phyloP scores from a whole-genome alignment of 305 asterid species.

The Rubia peregrina region DNA sequence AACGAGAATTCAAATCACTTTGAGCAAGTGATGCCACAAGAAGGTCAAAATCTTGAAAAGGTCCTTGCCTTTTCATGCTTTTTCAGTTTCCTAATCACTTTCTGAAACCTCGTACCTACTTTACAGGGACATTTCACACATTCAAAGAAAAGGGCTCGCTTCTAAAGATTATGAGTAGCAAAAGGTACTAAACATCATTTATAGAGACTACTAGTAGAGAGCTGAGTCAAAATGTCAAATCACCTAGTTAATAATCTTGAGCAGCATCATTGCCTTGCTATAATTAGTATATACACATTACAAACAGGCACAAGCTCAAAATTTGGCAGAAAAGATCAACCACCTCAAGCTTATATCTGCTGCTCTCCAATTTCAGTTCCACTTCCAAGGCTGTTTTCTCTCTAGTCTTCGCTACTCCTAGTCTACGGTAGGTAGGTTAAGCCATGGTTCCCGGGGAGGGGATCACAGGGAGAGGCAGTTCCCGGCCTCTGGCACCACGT shows the following conservation, averaged over 20 bases:
- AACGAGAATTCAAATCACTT: no score
- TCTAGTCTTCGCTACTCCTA: not conserved
- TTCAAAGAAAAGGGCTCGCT: constrained; percentile 19
- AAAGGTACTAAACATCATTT: not conserved
- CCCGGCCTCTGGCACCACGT: constrained; percentile 38
- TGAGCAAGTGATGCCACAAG: no score
- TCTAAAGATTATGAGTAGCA: constrained; percentile 13
- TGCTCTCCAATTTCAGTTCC: constrained; percentile 19
- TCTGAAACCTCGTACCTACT: constrained; percentile 22
- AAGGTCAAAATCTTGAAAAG: constrained; percentile 6
- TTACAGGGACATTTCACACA: constrained; percentile 8
- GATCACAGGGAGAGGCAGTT: constrained; percentile 57
- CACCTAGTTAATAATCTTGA: constrained; percentile 21
- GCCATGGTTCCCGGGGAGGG: not conserved
- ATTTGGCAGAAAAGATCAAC: constrained; percentile 27
- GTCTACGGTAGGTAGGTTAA: not conserved
- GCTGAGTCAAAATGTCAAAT: constrained; percentile 15
- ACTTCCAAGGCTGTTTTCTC: constrained; percentile 12
- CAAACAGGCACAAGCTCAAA: constrained; percentile 20
- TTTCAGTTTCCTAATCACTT: constrained; percentile 12
- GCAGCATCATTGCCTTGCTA: constrained; percentile 22
- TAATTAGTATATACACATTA: constrained; percentile 24
- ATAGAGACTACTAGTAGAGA: constrained; percentile 8
- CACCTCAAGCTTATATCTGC: constrained; percentile 19
- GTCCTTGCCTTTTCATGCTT: constrained; percentile 20